Percentiles rank a stretch among this genome's conserved stretches.
Evolutionary conservation across 2,329 filamentous ascomycete genomes (phyloP).

Genomic region (Dactylella cylindrospora): DNA sequence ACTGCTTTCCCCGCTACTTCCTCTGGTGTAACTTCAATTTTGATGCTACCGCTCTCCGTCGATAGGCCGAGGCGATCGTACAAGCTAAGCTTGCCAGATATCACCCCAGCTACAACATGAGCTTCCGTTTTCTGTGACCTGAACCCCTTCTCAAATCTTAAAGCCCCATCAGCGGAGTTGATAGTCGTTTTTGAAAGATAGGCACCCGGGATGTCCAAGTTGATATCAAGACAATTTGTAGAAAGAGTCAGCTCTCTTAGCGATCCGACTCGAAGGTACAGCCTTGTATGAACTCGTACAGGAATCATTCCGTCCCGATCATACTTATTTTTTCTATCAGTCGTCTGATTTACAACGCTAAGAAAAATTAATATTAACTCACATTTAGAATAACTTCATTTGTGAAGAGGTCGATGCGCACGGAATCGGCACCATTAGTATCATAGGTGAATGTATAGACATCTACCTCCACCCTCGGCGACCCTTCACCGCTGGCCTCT

Average conservation of each 20-base stretch:
- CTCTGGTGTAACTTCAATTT: conserved; percentile 2
- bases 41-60: conserved; percentile 17
- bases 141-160: conserved; percentile 5
- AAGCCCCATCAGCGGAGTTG: conserved; percentile 2
- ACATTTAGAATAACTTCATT: conserved; percentile 22
- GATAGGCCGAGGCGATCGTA: conserved; percentile 18
- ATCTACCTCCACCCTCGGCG: conserved; percentile 15
- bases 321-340: too few species aligned
- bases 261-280: conserved; percentile 11
- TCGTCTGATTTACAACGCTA: too few species aligned
- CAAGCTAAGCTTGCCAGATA: conserved; percentile 17
- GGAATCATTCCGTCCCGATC: conserved; percentile 16
- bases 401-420: conserved; percentile 15
- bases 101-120: conserved; percentile 9
- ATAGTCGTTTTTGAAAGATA: conserved; percentile 6
- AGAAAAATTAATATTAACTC: too few species aligned
- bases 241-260: conserved; percentile 21
- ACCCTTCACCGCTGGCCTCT: conserved; percentile 3
- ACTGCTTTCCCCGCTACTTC: conserved; percentile 15
- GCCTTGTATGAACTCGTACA: conserved; percentile 29
- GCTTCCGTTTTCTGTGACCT: conserved; percentile 14
- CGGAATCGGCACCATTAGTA: conserved; percentile 17
- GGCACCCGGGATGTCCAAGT: conserved; percentile 11
- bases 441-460: conserved; percentile 30
- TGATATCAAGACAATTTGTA: conserved; percentile 19